Base-by-base conservation (phyloP, 2,329 filamentous ascomycete species). In the Colletotrichum sp. region DNA sequence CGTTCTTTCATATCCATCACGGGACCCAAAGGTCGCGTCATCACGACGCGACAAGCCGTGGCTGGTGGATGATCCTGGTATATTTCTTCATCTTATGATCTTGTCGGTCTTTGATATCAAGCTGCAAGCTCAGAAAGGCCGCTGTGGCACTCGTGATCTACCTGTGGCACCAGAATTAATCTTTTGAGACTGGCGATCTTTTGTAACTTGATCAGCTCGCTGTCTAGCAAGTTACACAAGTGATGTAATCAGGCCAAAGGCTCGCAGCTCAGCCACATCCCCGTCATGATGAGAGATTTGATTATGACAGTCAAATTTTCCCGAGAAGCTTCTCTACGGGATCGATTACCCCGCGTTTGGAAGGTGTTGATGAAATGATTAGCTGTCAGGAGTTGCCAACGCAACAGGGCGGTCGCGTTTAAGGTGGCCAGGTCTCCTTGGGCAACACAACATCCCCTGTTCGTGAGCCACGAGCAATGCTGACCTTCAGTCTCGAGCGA, bases 271-370 rank as follows among this genome's bases (percentile, higher is more conserved):
- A 52, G 43, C n/a, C 43, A 52, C n/a, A 7, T 7, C 3, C 6
- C n/a, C 6, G 43, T 21, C 43, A 52, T 52, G 5, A 52, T 21
- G 6, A 3, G 4, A 52, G 3, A 1, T 0, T 21, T 21, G 2
- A 7, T 21, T 48, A 0, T 48, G n/a, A 6, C 43, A 0, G 4
- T 13, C n/a, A 12, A 48, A 21, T 1, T 48, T 0, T 21, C 1
- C 43, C 5, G 10, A 48, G 9, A 21, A 16, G 16, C 43, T 52
- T 52, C 43, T 52, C n/a, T 52, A 8, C 10, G 10, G n/a, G 10
- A 8, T 0, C n/a, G 6, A 24, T 8, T 52, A 52, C 43, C 43
- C 43, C n/a, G n/a, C n/a, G 43, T 8, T 21, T 21, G 43, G 12
- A 2, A 24, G 43, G 0, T 24, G 10, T 52, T 21, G 10, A 8